A percentile compares a stretch with the other conserved stretches of the same genome.
Evolutionary conservation across 345 rosid genomes (phyloP).

Genomic region (Lumnitzera racemosa): DNA sequence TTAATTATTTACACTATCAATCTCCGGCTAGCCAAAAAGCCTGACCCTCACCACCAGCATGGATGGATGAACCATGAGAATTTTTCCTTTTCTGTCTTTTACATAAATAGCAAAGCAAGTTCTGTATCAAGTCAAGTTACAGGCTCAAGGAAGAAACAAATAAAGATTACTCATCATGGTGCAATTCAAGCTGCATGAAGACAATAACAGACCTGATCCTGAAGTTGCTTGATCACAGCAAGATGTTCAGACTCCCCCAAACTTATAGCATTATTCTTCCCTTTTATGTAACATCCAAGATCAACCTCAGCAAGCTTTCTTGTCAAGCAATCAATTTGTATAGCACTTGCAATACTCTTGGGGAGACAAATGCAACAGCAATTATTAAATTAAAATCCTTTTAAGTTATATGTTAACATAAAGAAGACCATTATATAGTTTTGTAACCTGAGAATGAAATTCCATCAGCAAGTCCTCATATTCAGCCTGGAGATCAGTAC

Average conservation of each 20-base stretch:
- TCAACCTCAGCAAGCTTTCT: constrained; percentile 42
- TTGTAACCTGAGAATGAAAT: constrained; percentile 57
- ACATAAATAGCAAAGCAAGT: no score
- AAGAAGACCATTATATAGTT: neutral
- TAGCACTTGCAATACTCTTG: constrained; percentile 51
- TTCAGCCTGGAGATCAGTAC: constrained; percentile 37
- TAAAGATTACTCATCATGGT: no score
- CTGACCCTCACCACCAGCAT: no score
- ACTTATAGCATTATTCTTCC: constrained; percentile 28
- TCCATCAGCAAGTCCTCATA: constrained; percentile 62
- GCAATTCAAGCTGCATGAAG: neutral
- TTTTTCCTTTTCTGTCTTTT: no score
- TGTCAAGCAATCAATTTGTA: constrained; percentile 59
- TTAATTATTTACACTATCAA: no score
- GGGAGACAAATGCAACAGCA: neutral
- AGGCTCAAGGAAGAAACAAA: no score
- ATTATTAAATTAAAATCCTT: neutral
- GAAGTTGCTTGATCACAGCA: constrained; percentile 72
- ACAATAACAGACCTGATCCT: constrained; percentile 62
- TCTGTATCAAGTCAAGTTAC: no score
- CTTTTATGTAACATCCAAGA: constrained; percentile 1
- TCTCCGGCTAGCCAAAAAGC: no score
- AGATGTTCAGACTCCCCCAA: constrained; percentile 56
- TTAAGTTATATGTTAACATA: constrained; percentile 3
- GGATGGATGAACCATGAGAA: no score